Percentiles rank a stretch among this genome's conserved stretches.
Evolutionary conservation across 148 eudicot genomes (phyloP).

Genomic region (Linanthus parryae): DNA sequence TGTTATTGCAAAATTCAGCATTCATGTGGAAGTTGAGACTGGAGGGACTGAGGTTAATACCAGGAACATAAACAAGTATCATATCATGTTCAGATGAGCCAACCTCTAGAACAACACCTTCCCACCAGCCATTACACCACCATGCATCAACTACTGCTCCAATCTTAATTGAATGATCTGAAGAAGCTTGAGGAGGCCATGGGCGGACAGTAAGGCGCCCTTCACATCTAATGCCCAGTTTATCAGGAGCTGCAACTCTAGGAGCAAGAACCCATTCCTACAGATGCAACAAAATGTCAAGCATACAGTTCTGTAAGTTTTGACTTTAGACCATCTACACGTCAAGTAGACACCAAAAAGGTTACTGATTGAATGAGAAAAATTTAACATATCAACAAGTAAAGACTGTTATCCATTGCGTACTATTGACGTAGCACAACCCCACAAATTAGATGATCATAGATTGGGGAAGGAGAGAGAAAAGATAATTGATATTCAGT

Average conservation of each 20-base stretch:
- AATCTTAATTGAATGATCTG: conserved; percentile 13
- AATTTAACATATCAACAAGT: no score
- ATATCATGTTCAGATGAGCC: conserved; percentile 11
- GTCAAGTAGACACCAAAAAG: no score
- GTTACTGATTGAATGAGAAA: no score
- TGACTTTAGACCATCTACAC: no score
- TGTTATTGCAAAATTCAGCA: neutral
- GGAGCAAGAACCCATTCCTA: conserved; percentile 37
- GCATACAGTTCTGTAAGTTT: neutral
- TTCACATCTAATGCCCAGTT: conserved; percentile 23
- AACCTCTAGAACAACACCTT: conserved; percentile 26
- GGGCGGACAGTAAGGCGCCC: conserved; percentile 37
- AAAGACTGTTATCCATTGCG: no score
- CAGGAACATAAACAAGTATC: conserved; percentile 32
- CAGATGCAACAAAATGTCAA: neutral
- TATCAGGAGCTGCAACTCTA: conserved; percentile 32
- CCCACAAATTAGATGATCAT: no score
- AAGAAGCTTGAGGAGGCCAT: conserved; percentile 21
- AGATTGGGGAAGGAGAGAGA: no score
- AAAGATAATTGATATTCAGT: no score
- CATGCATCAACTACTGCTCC: conserved; percentile 42
- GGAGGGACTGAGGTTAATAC: conserved; percentile 18
- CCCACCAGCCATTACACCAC: conserved; percentile 50
- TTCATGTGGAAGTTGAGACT: no score
- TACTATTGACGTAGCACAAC: no score